Evolutionary conservation across 2,329 filamentous ascomycete genomes (phyloP).

Genomic region (Xylaria sp.): DNA sequence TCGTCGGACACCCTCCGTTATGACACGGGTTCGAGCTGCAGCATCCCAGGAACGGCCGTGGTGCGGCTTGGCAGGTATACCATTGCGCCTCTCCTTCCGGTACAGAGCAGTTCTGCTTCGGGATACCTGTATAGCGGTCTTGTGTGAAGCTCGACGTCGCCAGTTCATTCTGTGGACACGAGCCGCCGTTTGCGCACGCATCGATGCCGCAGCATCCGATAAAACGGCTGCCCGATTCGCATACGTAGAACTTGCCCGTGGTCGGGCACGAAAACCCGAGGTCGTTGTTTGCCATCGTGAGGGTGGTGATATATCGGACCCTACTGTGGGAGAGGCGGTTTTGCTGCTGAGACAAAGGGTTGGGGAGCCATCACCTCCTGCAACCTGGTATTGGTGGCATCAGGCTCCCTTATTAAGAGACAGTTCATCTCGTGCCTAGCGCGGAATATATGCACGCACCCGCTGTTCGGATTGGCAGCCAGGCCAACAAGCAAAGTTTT

Average conservation of each 20-base stretch:
- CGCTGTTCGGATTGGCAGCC: not conserved
- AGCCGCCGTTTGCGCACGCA: slow-evolving; percentile 39
- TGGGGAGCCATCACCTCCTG: not conserved
- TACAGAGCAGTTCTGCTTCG: slow-evolving; percentile 37
- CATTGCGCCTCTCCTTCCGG: slow-evolving; percentile 30
- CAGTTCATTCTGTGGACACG: slow-evolving; percentile 39
- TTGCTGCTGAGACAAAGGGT: not conserved
- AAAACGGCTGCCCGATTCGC: slow-evolving; percentile 37
- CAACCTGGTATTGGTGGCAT: not conserved
- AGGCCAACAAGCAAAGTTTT: not conserved
- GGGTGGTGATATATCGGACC: not conserved
- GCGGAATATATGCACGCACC: no score
- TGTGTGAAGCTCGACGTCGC: slow-evolving; percentile 38
- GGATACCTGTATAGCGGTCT: slow-evolving; percentile 35
- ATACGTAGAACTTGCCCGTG: slow-evolving; percentile 34
- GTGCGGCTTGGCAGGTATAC: slow-evolving; percentile 37
- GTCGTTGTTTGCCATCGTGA: slow-evolving; percentile 19
- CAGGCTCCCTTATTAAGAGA: not conserved
- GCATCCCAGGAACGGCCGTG: slow-evolving; percentile 40
- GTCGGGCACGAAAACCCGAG: slow-evolving; percentile 37
- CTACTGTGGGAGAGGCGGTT: not conserved
- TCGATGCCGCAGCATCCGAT: slow-evolving; percentile 44
- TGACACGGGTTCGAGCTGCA: slow-evolving; percentile 40
- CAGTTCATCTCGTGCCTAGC: not conserved
- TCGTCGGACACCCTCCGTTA: slow-evolving; percentile 33